These are phyloP conservation scores for Pseudocercospora eumusae DNA, from an alignment of 2,329 filamentous ascomycete genomes.

Conservation along the genomic window DNA sequence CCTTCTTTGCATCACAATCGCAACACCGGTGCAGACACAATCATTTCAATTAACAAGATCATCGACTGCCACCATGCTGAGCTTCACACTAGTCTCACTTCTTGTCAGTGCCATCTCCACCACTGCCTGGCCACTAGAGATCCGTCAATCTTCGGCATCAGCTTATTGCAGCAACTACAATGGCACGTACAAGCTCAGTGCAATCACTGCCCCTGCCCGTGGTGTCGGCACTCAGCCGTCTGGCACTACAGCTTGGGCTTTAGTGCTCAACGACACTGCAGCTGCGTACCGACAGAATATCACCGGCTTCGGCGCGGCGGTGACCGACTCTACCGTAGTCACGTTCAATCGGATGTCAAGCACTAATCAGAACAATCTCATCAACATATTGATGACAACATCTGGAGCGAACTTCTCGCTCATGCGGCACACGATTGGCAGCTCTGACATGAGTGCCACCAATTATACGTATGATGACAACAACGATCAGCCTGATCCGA, in stretches of 20 bases:
- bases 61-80: neutral
- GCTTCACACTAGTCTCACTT: neutral
- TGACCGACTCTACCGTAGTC: slow-evolving; percentile 28
- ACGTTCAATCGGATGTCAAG: slow-evolving; percentile 23
- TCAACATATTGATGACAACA: slow-evolving; percentile 23
- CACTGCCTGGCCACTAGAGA: slow-evolving; percentile 10
- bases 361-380: slow-evolving; percentile 14
- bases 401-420: slow-evolving; percentile 27
- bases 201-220: slow-evolving; percentile 19
- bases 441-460: slow-evolving; percentile 25
- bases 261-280: slow-evolving; percentile 33
- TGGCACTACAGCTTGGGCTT: slow-evolving; percentile 17
- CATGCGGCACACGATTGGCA: slow-evolving; percentile 28
- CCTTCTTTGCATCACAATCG: neutral
- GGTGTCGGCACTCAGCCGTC: slow-evolving; percentile 11
- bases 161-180: slow-evolving; percentile 25
- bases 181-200: slow-evolving; percentile 22
- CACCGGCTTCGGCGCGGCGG: slow-evolving; percentile 27
- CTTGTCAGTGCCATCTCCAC: neutral
- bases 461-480: slow-evolving; percentile 31
- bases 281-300: slow-evolving; percentile 23
- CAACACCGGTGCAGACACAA: neutral
- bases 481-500: slow-evolving; percentile 19
- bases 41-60: neutral
- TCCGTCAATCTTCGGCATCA: slow-evolving; percentile 19